Conservation (phyloP, 768 basidiomycete species). For the Hemileccinum rubropunctum region DNA sequence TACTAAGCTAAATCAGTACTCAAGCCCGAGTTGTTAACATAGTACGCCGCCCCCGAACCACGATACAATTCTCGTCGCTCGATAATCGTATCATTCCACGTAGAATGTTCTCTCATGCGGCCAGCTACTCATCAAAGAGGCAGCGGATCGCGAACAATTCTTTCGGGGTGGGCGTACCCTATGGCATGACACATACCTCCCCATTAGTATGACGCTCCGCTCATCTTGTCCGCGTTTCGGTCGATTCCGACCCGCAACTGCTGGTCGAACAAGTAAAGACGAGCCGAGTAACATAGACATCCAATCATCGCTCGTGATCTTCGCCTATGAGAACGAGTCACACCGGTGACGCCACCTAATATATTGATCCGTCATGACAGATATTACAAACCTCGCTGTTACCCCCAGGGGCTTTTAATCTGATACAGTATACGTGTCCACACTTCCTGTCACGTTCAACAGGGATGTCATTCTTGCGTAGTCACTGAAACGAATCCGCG, state of each 20-base stretch:
- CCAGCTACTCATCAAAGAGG: not conserved
- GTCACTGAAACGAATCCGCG: not conserved
- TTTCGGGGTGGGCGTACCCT: too few relatives aligned
- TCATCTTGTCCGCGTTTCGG: slow-evolving; percentile 30
- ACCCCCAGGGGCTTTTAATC: not conserved
- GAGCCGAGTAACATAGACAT: not conserved
- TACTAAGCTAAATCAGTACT: not conserved
- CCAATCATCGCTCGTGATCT: slow-evolving; percentile 22
- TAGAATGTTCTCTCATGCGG: not conserved
- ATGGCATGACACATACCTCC: not conserved
- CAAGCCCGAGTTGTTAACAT: not conserved
- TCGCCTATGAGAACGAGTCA: slow-evolving; percentile 16
- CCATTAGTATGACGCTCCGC: not conserved
- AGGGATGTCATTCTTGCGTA: not conserved
- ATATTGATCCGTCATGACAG: not conserved
- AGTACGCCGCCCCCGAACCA: not conserved
- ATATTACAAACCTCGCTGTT: slow-evolving; percentile 1
- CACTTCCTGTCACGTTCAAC: too few relatives aligned
- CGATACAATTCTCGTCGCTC: not conserved
- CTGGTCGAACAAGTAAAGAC: not conserved
- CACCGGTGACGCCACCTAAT: slow-evolving; percentile 6
- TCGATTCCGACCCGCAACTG: slow-evolving; percentile 1
- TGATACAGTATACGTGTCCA: not conserved
- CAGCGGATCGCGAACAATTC: slow-evolving; percentile 14
- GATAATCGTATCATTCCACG: not conserved